Conservation (phyloP, 768 basidiomycete species). For the Leccinum incarnatum region DNA sequence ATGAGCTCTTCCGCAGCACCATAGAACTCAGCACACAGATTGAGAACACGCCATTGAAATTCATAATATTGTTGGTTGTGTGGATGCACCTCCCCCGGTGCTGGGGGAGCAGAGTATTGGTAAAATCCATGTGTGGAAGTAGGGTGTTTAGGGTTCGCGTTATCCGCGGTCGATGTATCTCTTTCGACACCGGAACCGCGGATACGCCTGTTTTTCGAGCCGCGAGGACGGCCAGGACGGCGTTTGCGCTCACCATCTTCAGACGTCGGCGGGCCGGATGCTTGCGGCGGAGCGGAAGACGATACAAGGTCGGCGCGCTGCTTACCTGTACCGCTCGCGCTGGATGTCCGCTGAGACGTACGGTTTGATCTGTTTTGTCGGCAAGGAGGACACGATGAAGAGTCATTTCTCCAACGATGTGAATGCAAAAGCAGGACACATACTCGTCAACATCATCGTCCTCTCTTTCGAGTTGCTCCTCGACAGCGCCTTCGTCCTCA, state of each 20-base stretch:
- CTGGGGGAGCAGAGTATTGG: constrained; percentile 40
- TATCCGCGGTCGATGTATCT: constrained; percentile 13
- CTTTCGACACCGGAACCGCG: constrained; percentile 34
- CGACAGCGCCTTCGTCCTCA: constrained; percentile 73
- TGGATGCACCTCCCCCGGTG: constrained; percentile 48
- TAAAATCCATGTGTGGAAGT: constrained; percentile 42
- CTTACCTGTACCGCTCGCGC: constrained; percentile 14
- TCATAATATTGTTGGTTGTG: constrained; percentile 81
- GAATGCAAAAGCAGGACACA: constrained; percentile 14
- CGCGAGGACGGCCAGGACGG: constrained; percentile 74
- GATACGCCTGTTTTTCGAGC: constrained; percentile 69
- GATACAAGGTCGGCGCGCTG: constrained; percentile 24
- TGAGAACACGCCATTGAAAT: constrained; percentile 82
- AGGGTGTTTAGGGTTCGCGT: constrained; percentile 28
- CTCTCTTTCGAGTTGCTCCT: constrained; percentile 57
- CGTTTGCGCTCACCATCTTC: constrained; percentile 53
- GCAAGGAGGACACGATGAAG: constrained; percentile 6
- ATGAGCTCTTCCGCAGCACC: constrained; percentile 82
- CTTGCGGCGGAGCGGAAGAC: constrained; percentile 27
- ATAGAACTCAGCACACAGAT: constrained; percentile 83
- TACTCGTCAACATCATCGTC: constrained; percentile 42
- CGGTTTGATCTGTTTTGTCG: constrained; percentile 22
- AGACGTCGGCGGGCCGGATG: constrained; percentile 18
- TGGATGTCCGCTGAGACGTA: constrained; percentile 14
- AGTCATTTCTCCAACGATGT: neutral